phyloP scores from a whole-genome alignment of 2,329 filamentous ascomycete genomes.

The Delphinella strobiligena region DNA sequence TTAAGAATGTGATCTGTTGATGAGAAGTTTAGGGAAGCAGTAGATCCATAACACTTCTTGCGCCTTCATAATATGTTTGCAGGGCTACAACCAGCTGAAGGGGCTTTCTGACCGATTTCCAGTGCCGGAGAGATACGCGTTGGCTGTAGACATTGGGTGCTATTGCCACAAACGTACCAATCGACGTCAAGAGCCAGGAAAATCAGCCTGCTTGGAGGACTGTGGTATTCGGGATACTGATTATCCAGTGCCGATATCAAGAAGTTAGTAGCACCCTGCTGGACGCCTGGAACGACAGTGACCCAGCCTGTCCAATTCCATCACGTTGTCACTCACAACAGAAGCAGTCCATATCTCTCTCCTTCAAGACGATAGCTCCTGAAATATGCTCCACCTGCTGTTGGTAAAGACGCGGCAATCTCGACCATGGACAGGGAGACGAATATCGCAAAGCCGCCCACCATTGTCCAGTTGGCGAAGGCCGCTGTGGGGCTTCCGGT shows the following conservation, averaged over 20 bases:
- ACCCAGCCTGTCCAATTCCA: constrained; percentile 29
- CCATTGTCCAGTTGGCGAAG: constrained; percentile 29
- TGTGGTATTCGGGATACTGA: constrained; percentile 19
- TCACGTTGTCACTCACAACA: constrained; percentile 31
- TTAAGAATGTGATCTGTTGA: neutral
- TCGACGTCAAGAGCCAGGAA: constrained; percentile 23
- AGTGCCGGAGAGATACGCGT: too few relatives aligned
- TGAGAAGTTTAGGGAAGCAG: too few relatives aligned
- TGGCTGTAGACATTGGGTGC: constrained; percentile 25
- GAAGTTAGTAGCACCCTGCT: constrained; percentile 29
- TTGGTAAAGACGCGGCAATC: constrained; percentile 26
- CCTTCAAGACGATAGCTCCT: constrained; percentile 28
- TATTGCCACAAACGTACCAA: constrained; percentile 27
- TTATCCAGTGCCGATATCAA: constrained; percentile 28
- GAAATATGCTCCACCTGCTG: constrained; percentile 28
- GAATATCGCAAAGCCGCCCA: constrained; percentile 24
- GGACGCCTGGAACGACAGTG: constrained; percentile 27
- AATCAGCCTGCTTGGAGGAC: constrained; percentile 27
- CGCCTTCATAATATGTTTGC: constrained; percentile 25
- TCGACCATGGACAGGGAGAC: constrained; percentile 28
- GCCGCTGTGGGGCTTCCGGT: constrained; percentile 27
- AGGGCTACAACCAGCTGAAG: too few relatives aligned
- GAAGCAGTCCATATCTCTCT: constrained; percentile 24
- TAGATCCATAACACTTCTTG: constrained; percentile 25
- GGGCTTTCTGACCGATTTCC: too few relatives aligned